Conservation (phyloP, 2,329 filamentous ascomycete genomes). For the Fusarium sulawesiense region DNA sequence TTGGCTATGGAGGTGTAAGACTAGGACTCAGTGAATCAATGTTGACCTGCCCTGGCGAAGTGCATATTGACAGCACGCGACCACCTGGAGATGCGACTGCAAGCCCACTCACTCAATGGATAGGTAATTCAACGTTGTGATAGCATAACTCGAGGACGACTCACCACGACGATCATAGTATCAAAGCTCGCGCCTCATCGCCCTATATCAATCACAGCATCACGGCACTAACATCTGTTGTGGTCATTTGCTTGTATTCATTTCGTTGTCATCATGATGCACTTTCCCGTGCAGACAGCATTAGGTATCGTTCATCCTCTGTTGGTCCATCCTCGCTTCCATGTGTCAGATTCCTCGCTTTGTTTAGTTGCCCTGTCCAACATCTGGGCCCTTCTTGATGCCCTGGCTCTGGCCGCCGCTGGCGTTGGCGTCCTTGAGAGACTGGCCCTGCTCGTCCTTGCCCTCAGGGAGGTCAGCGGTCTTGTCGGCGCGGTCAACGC, state of each 20-base stretch:
- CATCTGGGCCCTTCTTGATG: slow-evolving; percentile 53
- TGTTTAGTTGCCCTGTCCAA: slow-evolving; percentile 54
- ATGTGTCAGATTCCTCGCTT: background rate
- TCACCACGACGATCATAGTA: background rate
- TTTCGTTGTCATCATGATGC: slow-evolving; percentile 31
- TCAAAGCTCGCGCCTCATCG: background rate
- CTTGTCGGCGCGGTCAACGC: slow-evolving; percentile 62
- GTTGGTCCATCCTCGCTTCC: background rate
- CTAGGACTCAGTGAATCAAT: background rate
- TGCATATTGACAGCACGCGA: background rate
- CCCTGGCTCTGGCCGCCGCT: slow-evolving; percentile 60
- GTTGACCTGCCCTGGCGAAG: background rate
- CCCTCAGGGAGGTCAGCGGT: slow-evolving; percentile 60
- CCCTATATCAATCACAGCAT: slow-evolving; percentile 7
- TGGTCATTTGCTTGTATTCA: slow-evolving; percentile 34
- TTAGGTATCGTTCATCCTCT: slow-evolving; percentile 33
- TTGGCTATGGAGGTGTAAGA: background rate
- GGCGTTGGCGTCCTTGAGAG: slow-evolving; percentile 54
- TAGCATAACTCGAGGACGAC: background rate
- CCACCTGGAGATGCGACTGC: background rate
- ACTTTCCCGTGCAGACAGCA: slow-evolving; percentile 20
- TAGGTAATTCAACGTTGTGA: background rate
- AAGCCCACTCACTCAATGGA: background rate
- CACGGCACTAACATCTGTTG: background rate
- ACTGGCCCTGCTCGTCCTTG: slow-evolving; percentile 56